These are phyloP conservation scores for Candida bentonensis DNA, from an alignment of 805 yeast genomes.

Conservation along the genomic window DNA sequence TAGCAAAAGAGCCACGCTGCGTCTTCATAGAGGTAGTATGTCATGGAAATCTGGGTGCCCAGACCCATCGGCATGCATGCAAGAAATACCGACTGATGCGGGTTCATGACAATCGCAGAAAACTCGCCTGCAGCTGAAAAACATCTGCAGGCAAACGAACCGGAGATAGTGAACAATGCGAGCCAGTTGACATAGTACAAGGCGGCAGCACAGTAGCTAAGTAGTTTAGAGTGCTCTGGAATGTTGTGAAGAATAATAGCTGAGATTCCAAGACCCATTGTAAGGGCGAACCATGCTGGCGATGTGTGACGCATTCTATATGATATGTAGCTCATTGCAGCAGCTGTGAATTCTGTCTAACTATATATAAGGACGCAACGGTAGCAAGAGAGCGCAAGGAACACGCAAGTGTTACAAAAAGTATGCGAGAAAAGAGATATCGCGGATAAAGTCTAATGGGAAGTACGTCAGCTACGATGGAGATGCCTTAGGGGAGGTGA, in stretches of 20 bases:
- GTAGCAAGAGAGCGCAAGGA: too few species aligned
- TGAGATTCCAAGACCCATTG: slow-evolving; percentile 82
- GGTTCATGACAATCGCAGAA: slow-evolving; percentile 24
- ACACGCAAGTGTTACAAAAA: too few species aligned
- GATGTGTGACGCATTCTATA: slow-evolving; percentile 4
- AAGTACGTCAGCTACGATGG: too few species aligned
- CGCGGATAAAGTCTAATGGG: too few species aligned
- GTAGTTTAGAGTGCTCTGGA: slow-evolving; percentile 53
- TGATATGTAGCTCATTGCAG: too few species aligned
- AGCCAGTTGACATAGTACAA: slow-evolving; percentile 48
- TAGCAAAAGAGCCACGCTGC: neutral
- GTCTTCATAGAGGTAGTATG: neutral
- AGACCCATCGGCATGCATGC: slow-evolving; percentile 78
- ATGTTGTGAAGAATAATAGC: slow-evolving; percentile 46
- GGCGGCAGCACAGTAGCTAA: slow-evolving; percentile 39
- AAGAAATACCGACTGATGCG: slow-evolving; percentile 43
- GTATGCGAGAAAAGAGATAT: too few species aligned
- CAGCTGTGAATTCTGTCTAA: too few species aligned
- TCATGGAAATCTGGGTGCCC: slow-evolving; percentile 45
- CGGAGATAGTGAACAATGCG: slow-evolving; percentile 27
- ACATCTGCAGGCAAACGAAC: slow-evolving; percentile 30
- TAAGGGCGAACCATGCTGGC: slow-evolving; percentile 42
- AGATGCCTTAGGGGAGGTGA: too few species aligned
- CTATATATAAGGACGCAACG: too few species aligned
- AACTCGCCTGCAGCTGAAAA: slow-evolving; percentile 23